Conservation (phyloP, 2,329 filamentous ascomycete genomes). For the Xylaria multiplex region DNA sequence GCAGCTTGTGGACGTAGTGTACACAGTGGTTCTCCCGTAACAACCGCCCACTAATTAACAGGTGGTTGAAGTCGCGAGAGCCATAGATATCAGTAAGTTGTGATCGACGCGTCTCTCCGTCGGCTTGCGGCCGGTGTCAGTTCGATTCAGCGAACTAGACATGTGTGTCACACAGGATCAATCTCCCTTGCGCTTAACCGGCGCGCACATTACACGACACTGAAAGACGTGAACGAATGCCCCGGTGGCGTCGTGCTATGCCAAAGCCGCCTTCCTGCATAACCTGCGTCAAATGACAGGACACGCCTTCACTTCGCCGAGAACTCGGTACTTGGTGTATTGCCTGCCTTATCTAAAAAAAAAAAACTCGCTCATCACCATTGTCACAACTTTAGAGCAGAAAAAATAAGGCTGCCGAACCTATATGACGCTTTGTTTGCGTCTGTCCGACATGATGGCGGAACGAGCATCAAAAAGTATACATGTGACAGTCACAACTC, state of each 20-base stretch:
- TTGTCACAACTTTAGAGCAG: slow-evolving; percentile 19
- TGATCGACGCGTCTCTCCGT: slow-evolving; percentile 23
- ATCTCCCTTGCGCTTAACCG: slow-evolving; percentile 18
- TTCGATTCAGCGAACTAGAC: slow-evolving; percentile 20
- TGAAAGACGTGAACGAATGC: slow-evolving; percentile 17
- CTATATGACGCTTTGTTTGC: slow-evolving; percentile 24
- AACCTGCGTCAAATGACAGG: slow-evolving; percentile 21
- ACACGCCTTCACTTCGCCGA: slow-evolving; percentile 16
- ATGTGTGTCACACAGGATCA: slow-evolving; percentile 23
- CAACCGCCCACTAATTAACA: background rate
- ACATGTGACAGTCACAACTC: slow-evolving; percentile 12
- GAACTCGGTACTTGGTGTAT: slow-evolving; percentile 21
- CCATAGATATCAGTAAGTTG: slow-evolving; percentile 8
- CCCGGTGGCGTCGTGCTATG: slow-evolving; percentile 28
- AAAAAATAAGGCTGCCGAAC: slow-evolving; percentile 20
- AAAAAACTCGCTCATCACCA: slow-evolving; percentile 22
- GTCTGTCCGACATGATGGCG: slow-evolving; percentile 21
- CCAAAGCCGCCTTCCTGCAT: slow-evolving; percentile 22
- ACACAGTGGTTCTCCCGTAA: slow-evolving; percentile 2
- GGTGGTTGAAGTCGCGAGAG: slow-evolving; percentile 16
- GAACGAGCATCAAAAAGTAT: slow-evolving; percentile 12
- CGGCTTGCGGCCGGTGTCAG: slow-evolving; percentile 12
- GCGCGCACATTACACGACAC: slow-evolving; percentile 4
- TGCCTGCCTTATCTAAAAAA: slow-evolving; percentile 13
- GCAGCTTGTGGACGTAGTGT: background rate